Evolutionary conservation across 805 yeast genomes (phyloP), one percentile per base, ranked within the genome.

Genomic region (Sugiyamaella qingdaonensis): DNA sequence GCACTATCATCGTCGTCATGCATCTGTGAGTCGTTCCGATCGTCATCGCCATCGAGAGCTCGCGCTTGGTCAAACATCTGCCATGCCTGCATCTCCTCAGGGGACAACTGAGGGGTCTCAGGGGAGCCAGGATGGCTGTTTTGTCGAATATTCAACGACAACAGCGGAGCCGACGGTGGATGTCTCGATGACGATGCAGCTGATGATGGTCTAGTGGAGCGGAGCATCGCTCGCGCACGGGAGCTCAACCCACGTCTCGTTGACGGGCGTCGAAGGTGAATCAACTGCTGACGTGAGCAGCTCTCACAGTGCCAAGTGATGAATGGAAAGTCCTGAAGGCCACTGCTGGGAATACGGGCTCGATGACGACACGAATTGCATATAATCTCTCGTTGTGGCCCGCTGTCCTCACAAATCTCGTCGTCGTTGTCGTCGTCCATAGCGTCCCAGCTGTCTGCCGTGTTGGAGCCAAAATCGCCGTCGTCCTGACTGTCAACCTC

Each of bases 321-420:
- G 7, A 52, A 50, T 2, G 70, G 70, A 10, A 64, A 60, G 13
- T 58, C 63, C 19, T 59, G 68, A 27, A 67, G 53, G 9, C 65
- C 69, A 39, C 64, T 54, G 42, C 69, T 65, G 33, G 60, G 57
- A 13, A 67, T 58, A 43, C 66, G 70, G 49, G 65, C 65, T 2
- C 64, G 58, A n/a, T 63, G 62, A 35, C 60, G 65, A 48, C 70
- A 67, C n/a, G 64, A 59, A 21, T 65, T 66, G 46, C 70, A 67
- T 10, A 63, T 47, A 29, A 67, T 48, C 14, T 62, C 54, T 42
- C 67, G 65, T 29, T 65, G 63, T 19, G 60, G 63, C 10, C 61
- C 58, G 21, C 56, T 64, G 34, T 46, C 50, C 24, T 46, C 54
- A 29, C 29, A 41, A 27, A 37, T 21, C 11, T 29, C 14, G 33